Percentiles rank a stretch among this genome's conserved stretches.
Evolutionary conservation across 2,329 filamentous ascomycete genomes (phyloP).

Genomic region (Pseudocercospora fijiensis): DNA sequence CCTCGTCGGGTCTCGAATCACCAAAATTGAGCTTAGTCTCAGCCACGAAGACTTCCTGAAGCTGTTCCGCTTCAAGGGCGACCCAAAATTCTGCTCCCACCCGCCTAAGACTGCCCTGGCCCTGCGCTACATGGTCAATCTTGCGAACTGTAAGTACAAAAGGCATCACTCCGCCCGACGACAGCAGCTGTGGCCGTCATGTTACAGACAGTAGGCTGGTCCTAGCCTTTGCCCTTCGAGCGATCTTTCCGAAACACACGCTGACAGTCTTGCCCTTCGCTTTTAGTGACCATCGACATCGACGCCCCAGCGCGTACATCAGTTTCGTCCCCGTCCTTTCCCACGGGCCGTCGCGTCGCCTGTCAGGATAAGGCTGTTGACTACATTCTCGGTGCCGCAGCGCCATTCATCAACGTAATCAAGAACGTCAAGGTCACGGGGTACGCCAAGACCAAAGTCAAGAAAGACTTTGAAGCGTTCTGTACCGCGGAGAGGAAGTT

Average conservation of each 20-base stretch:
- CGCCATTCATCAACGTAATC: constrained; percentile 29
- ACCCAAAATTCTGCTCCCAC: neutral
- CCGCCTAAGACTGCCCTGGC: neutral
- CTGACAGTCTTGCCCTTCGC: too few relatives aligned
- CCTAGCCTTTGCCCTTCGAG: too few relatives aligned
- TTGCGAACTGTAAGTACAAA: neutral
- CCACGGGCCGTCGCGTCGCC: neutral
- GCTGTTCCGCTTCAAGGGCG: constrained; percentile 28
- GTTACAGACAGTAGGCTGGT: too few relatives aligned
- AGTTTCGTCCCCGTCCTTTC: neutral
- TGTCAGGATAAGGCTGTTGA: constrained; percentile 31
- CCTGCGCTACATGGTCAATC: constrained; percentile 5
- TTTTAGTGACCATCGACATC: neutral
- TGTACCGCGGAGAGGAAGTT: constrained; percentile 18
- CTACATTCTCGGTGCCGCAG: constrained; percentile 29
- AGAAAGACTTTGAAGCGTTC: constrained; percentile 24
- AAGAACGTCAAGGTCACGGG: constrained; percentile 28
- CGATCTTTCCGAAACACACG: too few relatives aligned
- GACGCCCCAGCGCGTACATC: neutral
- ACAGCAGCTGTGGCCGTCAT: too few relatives aligned
- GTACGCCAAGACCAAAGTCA: constrained; percentile 29
- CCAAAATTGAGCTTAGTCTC: constrained; percentile 27
- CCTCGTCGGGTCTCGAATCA: constrained; percentile 18
- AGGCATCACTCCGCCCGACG: too few relatives aligned
- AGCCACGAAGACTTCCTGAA: constrained; percentile 25